Evolutionary conservation across 2,329 filamentous ascomycete genomes (phyloP).

Genomic region (Sporothrix phasma): DNA sequence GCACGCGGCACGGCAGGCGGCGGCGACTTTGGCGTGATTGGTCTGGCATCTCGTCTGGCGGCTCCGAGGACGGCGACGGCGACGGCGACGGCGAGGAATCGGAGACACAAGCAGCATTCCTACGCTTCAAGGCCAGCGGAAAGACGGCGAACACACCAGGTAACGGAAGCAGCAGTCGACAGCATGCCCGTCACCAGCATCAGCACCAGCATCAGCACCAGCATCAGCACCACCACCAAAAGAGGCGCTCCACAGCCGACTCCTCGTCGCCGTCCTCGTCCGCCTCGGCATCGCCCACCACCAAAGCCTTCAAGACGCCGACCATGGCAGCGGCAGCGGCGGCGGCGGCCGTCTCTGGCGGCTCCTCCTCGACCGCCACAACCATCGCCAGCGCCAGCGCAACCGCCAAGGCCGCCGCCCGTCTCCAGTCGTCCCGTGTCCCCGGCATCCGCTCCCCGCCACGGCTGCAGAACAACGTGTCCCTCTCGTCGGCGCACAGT

Average conservation of each 20-base stretch:
- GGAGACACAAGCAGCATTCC: conserved; percentile 47
- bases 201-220: neutral
- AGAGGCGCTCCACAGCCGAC: neutral
- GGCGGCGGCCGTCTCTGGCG: neutral
- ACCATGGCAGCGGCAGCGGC: neutral
- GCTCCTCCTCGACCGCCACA: conserved; percentile 25
- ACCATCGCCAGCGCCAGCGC: conserved; percentile 23
- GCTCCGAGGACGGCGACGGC: conserved; percentile 23
- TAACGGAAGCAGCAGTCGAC: conserved; percentile 21
- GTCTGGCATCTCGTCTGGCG: conserved; percentile 11
- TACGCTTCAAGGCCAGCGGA: conserved; percentile 32
- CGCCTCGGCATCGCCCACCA: conserved; percentile 14
- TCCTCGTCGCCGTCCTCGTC: conserved; percentile 12
- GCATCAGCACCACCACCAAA: neutral
- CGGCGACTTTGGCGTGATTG: conserved; percentile 1
- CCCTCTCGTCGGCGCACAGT: conserved; percentile 46
- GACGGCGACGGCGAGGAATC: conserved; percentile 36
- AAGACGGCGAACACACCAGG: conserved; percentile 14
- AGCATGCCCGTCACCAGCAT: neutral
- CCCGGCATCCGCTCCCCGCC: conserved; percentile 34
- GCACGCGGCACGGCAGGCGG: conserved; percentile 23
- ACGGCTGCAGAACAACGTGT: conserved; percentile 44
- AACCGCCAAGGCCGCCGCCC: conserved; percentile 10
- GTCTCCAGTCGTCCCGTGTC: conserved; percentile 11
- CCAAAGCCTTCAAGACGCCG: conserved; percentile 5